A percentile compares a stretch with the other conserved stretches of the same genome.
phyloP scores from a whole-genome alignment of 2,329 filamentous ascomycete species.

The Cladosporium sp. region DNA sequence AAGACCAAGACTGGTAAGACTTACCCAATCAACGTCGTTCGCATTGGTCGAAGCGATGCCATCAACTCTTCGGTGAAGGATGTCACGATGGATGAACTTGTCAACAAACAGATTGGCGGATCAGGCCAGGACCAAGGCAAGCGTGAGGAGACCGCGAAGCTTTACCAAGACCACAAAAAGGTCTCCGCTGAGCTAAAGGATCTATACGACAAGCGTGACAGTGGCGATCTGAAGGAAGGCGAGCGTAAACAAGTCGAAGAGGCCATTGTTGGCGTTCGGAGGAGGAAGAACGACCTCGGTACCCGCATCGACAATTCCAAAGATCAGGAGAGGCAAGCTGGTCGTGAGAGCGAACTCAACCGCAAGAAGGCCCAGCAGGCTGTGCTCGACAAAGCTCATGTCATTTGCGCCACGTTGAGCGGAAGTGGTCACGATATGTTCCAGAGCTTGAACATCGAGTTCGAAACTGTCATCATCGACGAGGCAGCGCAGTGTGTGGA shows the following conservation, averaged over 20 bases:
- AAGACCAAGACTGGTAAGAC: constrained; percentile 71
- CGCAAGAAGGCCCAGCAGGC: constrained; percentile 84
- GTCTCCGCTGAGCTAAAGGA: constrained; percentile 66
- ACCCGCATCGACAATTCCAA: constrained; percentile 83
- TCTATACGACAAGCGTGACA: constrained; percentile 67
- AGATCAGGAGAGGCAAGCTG: constrained; percentile 78
- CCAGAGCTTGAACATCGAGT: constrained; percentile 88
- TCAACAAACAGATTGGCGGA: constrained; percentile 65
- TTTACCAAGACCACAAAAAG: constrained; percentile 68
- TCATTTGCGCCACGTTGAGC: constrained; percentile 92
- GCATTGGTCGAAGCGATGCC: constrained; percentile 85
- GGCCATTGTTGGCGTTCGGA: constrained; percentile 75
- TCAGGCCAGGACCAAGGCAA: constrained; percentile 40
- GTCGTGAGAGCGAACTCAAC: constrained; percentile 82
- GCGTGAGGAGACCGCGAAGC: constrained; percentile 58
- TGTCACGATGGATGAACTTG: constrained; percentile 89
- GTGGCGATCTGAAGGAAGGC: constrained; percentile 47
- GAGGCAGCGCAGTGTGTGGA: constrained; percentile 98
- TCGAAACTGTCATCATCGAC: constrained; percentile 97
- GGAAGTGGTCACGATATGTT: constrained; percentile 98
- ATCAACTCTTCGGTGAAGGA: constrained; percentile 88
- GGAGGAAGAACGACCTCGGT: constrained; percentile 73
- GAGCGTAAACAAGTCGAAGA: constrained; percentile 69
- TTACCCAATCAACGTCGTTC: constrained; percentile 81
- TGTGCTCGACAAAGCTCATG: constrained; percentile 85